Base-by-base conservation (phyloP, 148 eudicot genomes). In the Silene latifolia region DNA sequence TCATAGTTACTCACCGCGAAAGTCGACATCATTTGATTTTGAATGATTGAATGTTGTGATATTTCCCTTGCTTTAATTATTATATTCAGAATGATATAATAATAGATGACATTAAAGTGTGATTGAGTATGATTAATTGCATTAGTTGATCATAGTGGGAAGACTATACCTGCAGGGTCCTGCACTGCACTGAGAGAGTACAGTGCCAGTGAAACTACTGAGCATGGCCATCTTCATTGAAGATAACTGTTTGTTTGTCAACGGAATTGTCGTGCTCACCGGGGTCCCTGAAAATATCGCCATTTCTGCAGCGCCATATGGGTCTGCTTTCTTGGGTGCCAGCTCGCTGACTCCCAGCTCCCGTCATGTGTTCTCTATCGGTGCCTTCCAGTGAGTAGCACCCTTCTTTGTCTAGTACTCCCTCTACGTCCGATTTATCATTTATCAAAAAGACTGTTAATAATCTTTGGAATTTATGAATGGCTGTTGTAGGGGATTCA, bases 301-400 rank as follows among this genome's bases (percentile, higher is more conserved):
- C 76, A 29, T 80, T 68, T 82, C 80, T 35, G 63, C 81, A 29
- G 77, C 71, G 3, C 78, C 80, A 8, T 24, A 29, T 27, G 83
- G 80, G 2, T 82, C 83, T 24, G 83, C 67, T 29, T 85, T 85
- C 42, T 56, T 80, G 23, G 87, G 85, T 15, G 87, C 87, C 21
- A 75, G 56, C 32, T 73, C 83, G 0, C 15, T 46, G 18, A 13
- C 75, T 10, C 67, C 78, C 9, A 60, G 70, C 47, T 77, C 80
- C 10, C 81, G 83, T 74, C 87, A 82, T 19, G 85, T 82, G 14
- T 80, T 82, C 67, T 61, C 81, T 35, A 83, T 82, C 10, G 87
- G 87, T 11, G 59, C 63, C 42, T 56, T 85, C 18, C 56, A 56
- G 87, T 85, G 62, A 70, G 73, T 6, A 70, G 81, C 69, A 60